Conservation (phyloP, 2,329 filamentous ascomycete species). For the Tympanopsis confertula region DNA sequence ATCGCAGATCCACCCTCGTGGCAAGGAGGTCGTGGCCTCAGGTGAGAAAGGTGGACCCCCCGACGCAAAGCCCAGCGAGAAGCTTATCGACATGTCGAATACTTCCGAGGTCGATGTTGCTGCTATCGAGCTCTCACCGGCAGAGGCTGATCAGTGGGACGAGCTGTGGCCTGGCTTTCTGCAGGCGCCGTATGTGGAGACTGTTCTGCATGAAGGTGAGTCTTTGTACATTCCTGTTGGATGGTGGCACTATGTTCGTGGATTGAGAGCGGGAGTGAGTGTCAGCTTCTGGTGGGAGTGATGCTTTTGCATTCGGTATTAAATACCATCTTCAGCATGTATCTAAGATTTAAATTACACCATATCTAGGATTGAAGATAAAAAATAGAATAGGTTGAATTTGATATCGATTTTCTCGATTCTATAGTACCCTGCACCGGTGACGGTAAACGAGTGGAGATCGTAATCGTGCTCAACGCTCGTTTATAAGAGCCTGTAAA, state of each 20-base stretch:
- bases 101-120: conserved; percentile 49
- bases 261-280: conserved; percentile 46
- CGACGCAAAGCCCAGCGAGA: conserved; percentile 10
- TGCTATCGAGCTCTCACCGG: conserved; percentile 21
- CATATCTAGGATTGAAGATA: too few relatives aligned
- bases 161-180: conserved; percentile 6
- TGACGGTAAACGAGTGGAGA: too few relatives aligned
- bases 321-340: too few relatives aligned
- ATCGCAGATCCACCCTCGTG: conserved; percentile 23
- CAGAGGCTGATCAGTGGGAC: conserved; percentile 3
- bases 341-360: too few relatives aligned
- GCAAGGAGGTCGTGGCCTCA: conserved; percentile 18
- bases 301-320: neutral
- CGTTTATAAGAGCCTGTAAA: too few relatives aligned
- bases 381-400: too few relatives aligned
- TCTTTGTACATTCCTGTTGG: conserved; percentile 52
- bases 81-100: conserved; percentile 52
- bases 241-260: conserved; percentile 58
- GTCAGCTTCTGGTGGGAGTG: conserved; percentile 56
- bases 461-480: too few relatives aligned
- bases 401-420: too few relatives aligned
- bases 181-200: conserved; percentile 1
- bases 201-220: conserved; percentile 42
- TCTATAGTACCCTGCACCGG: too few relatives aligned
- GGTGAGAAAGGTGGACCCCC: neutral